Base-by-base conservation (phyloP, 2,329 filamentous ascomycete genomes). In the Acephala macrosclerotiorum region DNA sequence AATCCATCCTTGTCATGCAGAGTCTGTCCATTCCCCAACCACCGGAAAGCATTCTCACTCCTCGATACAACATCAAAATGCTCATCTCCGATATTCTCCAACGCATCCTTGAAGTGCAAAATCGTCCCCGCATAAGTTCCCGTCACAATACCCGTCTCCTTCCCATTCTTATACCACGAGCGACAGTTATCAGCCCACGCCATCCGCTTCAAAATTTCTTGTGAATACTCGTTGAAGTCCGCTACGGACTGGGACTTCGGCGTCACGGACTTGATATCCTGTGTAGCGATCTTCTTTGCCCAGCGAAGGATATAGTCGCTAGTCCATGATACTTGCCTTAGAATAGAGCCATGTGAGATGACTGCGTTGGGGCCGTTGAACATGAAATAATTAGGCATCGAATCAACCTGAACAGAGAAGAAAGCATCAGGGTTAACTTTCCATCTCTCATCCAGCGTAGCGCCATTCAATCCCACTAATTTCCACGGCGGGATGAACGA, bases 171-270 rank as follows among this genome's bases (percentile, higher is more conserved):
- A 22, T 64, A 68, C 68, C 68, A 76, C 35, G 72, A 70, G 49
- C 68, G 64, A 22, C 71, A 71, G 16, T 65, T 58, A 14, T 64
- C 58, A 8, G 61, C 20, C 61, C 70, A 76, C 12, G 71, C 72
- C 16, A 69, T 74, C 25, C 59, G 61, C 33, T 63, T 56, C 47
- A 74, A 65, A 55, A 71, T 71, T 36, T 68, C 57, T 49, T 70
- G 62, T 1, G 67, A 62, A 61, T 74, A 73, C 38, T 72, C 69
- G 20, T 66, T 69, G 61, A 75, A 77, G 55, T 77, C 74, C 20
- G 66, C 64, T 20, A 76, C 74, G 3, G 72, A 72, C 69, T 82
- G 80, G 0, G 74, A 75, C 64, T 79, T 77, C 11, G 78, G 49
- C 12, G 60, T 58, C 36, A 62, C 25, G 36, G 51, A 62, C 51